phyloP scores from a whole-genome alignment of 805 yeast species.

The Ogataea glucozyma region DNA sequence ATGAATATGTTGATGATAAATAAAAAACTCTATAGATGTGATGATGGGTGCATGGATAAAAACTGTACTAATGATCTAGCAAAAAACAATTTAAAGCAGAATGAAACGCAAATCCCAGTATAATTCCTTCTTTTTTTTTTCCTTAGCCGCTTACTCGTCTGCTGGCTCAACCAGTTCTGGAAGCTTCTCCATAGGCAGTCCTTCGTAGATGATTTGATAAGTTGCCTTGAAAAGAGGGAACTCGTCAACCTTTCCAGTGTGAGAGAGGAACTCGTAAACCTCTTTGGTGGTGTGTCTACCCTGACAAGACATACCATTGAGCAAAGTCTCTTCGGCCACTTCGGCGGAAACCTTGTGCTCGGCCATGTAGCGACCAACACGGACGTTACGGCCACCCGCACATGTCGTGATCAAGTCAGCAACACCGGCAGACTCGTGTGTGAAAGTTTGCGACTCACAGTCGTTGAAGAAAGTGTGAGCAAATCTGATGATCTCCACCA shows the following conservation, averaged over 20 bases:
- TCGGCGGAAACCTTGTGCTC: conserved; percentile 71
- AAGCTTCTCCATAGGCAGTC: conserved; percentile 69
- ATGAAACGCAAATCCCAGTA: neutral
- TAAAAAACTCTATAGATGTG: neutral
- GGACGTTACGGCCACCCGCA: conserved; percentile 95
- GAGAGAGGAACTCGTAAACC: conserved; percentile 78
- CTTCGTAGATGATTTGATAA: conserved; percentile 78
- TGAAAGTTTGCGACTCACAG: conserved; percentile 75
- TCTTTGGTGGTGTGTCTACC: conserved; percentile 90
- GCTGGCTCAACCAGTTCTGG: conserved; percentile 65
- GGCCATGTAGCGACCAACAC: conserved; percentile 86
- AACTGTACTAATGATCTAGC: neutral
- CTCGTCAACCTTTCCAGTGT: conserved; percentile 54
- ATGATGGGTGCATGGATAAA: too few relatives aligned
- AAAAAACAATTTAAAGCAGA: conserved; percentile 3
- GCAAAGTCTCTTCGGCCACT: conserved; percentile 79
- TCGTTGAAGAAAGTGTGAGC: conserved; percentile 80
- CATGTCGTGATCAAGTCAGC: conserved; percentile 98
- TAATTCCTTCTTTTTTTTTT: neutral
- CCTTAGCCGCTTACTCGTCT: conserved; percentile 30
- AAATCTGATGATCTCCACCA: conserved; percentile 85
- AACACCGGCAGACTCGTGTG: conserved; percentile 95
- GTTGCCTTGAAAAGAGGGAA: conserved; percentile 84
- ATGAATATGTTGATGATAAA: conserved; percentile 2
- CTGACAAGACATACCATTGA: conserved; percentile 97